These are phyloP conservation scores for Didymella lethalis DNA, from an alignment of 2,329 filamentous ascomycete genomes.

Conservation along the genomic window DNA sequence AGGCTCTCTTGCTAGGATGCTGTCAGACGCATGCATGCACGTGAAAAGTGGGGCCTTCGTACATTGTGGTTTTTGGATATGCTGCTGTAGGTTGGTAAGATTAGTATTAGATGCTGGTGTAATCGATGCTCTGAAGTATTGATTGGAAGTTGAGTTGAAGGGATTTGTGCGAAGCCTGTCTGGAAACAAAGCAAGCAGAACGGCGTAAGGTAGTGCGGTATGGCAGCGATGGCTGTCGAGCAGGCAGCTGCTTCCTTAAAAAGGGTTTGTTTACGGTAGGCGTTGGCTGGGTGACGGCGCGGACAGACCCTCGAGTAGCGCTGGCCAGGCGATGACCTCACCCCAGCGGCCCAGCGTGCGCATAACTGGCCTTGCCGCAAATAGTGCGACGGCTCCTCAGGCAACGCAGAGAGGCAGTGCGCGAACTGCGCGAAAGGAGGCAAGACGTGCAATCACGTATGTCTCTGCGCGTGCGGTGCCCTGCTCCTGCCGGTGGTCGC, in stretches of 20 bases:
- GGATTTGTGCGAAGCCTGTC: conserved; percentile 32
- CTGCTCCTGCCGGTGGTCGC: conserved; percentile 4
- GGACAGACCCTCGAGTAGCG: conserved; percentile 23
- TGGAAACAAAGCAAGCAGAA: conserved; percentile 24
- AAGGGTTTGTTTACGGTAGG: conserved; percentile 46
- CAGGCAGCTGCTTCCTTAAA: conserved; percentile 39
- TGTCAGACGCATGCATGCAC: conserved; percentile 31
- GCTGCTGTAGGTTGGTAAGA: conserved; percentile 43
- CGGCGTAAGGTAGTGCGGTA: conserved; percentile 29
- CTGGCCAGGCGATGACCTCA: conserved; percentile 41
- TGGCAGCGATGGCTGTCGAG: conserved; percentile 36
- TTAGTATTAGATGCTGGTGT: conserved; percentile 51
- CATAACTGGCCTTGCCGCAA: conserved; percentile 13
- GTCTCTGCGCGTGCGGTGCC: background rate
- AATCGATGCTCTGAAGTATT: conserved; percentile 52
- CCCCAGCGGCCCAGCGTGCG: conserved; percentile 20
- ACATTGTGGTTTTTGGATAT: conserved; percentile 38
- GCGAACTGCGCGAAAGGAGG: background rate
- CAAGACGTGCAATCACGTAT: background rate
- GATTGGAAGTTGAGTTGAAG: conserved; percentile 37
- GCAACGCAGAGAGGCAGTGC: conserved; percentile 17
- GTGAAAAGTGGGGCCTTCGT: conserved; percentile 24
- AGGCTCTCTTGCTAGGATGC: conserved; percentile 28
- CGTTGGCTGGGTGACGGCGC: conserved; percentile 43
- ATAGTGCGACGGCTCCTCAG: conserved; percentile 20